These are phyloP conservation scores for Coemansia sp. DNA, from an alignment of 192 early-diverging fungal genomes.

Conservation along the genomic window DNA sequence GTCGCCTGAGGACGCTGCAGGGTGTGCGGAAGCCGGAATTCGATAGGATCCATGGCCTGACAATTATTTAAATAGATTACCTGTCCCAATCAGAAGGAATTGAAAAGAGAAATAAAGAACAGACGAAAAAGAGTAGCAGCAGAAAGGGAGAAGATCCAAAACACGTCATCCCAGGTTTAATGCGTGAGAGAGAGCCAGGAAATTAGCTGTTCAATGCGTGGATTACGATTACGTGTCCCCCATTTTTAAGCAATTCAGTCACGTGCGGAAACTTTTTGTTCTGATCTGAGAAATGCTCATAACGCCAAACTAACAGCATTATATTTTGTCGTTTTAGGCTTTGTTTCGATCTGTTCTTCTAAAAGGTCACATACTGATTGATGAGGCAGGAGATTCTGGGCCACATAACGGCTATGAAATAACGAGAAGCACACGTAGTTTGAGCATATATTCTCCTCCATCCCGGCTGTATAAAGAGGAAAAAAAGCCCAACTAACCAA, in stretches of 20 bases:
- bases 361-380: neutral
- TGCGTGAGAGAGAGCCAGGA: no score
- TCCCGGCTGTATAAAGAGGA: no score
- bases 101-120: neutral
- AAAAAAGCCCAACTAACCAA: no score
- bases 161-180: neutral
- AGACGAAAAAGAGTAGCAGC: neutral
- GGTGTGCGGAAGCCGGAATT: slow-evolving; percentile 34
- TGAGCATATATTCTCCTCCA: no score
- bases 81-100: no score
- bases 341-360: neutral
- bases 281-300: neutral
- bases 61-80: neutral
- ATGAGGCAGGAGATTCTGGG: neutral
- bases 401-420: no score
- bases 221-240: no score
- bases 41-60: slow-evolving; percentile 31
- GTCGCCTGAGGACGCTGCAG: slow-evolving; percentile 38
- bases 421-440: no score
- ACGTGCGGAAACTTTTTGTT: neutral
- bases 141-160: neutral
- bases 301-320: no score
- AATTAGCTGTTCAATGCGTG: no score
- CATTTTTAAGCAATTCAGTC: neutral
- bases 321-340: neutral